These are phyloP conservation scores for Vitis amurensis DNA, from an alignment of 164 flowering plant species.

Conservation along the genomic window DNA sequence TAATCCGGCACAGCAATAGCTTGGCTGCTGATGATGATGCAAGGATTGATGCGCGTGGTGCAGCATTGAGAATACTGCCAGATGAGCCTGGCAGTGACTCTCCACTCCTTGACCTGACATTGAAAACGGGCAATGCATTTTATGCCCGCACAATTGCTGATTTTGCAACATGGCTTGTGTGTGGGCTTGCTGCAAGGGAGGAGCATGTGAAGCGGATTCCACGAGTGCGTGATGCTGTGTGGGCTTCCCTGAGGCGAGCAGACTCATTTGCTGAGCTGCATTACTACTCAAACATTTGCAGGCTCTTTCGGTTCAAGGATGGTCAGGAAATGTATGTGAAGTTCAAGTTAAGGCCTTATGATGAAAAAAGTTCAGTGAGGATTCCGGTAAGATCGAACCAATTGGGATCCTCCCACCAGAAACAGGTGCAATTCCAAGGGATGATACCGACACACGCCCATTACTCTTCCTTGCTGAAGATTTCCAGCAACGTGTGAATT, in stretches of 20 bases:
- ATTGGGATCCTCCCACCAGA: conserved; percentile 75
- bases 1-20: conserved; percentile 75
- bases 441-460: conserved; percentile 53
- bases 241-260: conserved; percentile 61
- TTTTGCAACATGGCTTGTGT: conserved; percentile 75
- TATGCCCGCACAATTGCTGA: conserved; percentile 70
- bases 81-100: conserved; percentile 19
- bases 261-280: conserved; percentile 61
- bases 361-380: conserved; percentile 49
- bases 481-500: conserved; percentile 48
- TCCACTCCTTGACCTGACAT: conserved; percentile 61
- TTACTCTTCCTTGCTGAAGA: conserved; percentile 72
- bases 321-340: conserved; percentile 70
- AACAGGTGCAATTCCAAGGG: conserved; percentile 78
- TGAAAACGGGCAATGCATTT: conserved; percentile 80
- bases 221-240: conserved; percentile 70
- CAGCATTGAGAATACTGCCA: conserved; percentile 58
- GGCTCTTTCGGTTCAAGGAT: conserved; percentile 53
- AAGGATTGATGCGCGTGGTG: conserved; percentile 79
- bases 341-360: conserved; percentile 62
- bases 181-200: conserved; percentile 74
- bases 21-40: conserved; percentile 84
- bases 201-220: conserved; percentile 63
- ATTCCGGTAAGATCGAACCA: conserved; percentile 68
- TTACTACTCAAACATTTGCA: conserved; percentile 66